Evolutionary conservation across 371 early-diverging fungal species (phyloP), one percentile per base, ranked within the genome.

Genomic region (Choanephora cucurbitarum): DNA sequence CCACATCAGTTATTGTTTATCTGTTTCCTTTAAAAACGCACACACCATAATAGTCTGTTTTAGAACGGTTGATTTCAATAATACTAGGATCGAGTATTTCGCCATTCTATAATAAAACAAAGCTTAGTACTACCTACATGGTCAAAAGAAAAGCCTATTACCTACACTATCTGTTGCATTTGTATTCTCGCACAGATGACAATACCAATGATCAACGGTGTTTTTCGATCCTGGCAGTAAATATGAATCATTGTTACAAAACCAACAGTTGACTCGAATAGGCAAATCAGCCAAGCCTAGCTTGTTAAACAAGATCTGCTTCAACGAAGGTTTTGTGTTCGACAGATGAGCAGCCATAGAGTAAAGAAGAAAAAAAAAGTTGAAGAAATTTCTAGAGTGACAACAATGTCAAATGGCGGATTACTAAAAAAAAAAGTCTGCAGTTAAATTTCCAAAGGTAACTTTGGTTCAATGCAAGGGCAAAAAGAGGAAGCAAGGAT

Each of bases 251-350:
- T 55, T 37, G 17, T 55, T 55, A 15, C 56, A 55, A 22, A 44
- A 55, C 56, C 56, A 55, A 15, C 56, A 55, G 17, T 55, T 55
- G 10, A 55, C 56, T 31, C 19, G 47, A 1, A 23, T 32, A 3
- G 47, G 56, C 10, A 55, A 5, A 14, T 31, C 47, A 10, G 47
- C 14, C 11, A 55, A 0, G 4, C 56, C 39, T 9, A 55, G 28
- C 17, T 42, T 14, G 5, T 51, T 40, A 0, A 51, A 13, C 8
- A 51, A 9, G 8, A 5, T 14, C 21, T 51, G 21, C 14, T 18
- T 1, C 2, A 49, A 14, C 1, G 39, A 22, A 22, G 49, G 49
- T 15, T 49, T 49, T 37, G 37, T 37, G 37, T 37, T 37, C 7
- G 37, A 13, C 2, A 37, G 3, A 11, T 37, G 10, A 37, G 37